A percentile compares a stretch with the other conserved stretches of the same genome.
Evolutionary conservation across 768 basidiomycete species (phyloP).

Genomic region (Strobilomyces echinocephalus): DNA sequence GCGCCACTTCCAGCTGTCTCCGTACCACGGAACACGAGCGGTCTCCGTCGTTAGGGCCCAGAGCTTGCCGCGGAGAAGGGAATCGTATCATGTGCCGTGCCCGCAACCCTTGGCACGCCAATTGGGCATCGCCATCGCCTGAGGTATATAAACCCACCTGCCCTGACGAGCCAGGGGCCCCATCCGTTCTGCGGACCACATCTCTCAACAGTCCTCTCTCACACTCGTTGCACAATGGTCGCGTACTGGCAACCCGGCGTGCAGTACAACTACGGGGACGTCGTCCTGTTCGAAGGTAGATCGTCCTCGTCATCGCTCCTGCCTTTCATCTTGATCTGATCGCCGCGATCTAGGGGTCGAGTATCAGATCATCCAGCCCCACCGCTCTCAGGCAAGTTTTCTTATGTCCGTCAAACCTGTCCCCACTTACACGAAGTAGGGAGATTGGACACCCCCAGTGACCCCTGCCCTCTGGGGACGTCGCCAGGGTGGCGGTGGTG

Average conservation of each 20-base stretch:
- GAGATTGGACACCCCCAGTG: conserved; percentile 60
- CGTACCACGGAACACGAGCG: background rate
- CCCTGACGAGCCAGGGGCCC: background rate
- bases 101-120: background rate
- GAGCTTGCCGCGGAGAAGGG: background rate
- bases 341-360: conserved; percentile 32
- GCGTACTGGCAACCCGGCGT: conserved; percentile 59
- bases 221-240: conserved; percentile 33
- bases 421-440: conserved; percentile 32
- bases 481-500: conserved; percentile 30
- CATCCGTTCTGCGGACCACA: background rate
- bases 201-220: conserved; percentile 5
- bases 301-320: background rate
- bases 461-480: conserved; percentile 70
- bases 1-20: conserved; percentile 1
- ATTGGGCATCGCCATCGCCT: conserved; percentile 5
- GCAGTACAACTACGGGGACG: conserved; percentile 48
- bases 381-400: conserved; percentile 55
- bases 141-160: conserved; percentile 18
- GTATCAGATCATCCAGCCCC: conserved; percentile 72
- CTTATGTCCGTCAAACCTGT: background rate
- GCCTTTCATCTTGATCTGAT: conserved; percentile 5
- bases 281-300: conserved; percentile 55
- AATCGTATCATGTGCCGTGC: conserved; percentile 5
- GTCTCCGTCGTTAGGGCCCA: background rate